phyloP scores from a whole-genome alignment of 768 basidiomycete species.

The Nevesoporus exiguus region DNA sequence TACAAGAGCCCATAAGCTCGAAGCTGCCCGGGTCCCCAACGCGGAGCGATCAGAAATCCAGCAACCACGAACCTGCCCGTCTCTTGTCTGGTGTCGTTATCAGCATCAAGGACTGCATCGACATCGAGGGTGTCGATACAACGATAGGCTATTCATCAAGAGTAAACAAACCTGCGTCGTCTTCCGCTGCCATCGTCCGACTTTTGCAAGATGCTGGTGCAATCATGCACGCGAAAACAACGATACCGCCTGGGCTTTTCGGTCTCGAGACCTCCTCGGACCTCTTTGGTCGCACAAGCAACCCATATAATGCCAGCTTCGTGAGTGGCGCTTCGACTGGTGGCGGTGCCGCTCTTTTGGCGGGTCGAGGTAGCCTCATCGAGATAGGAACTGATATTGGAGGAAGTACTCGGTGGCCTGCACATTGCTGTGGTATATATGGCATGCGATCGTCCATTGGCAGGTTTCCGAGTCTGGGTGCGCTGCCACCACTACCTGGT shows the following conservation, averaged over 20 bases:
- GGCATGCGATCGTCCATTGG: conserved; percentile 38
- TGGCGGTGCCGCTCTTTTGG: conserved; percentile 49
- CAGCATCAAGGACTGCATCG: conserved; percentile 47
- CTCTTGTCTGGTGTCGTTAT: conserved; percentile 46
- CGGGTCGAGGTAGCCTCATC: conserved; percentile 41
- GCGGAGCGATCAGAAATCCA: not conserved
- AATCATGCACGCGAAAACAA: conserved; percentile 40
- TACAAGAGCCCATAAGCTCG: conserved; percentile 29
- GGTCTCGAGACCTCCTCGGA: conserved; percentile 41
- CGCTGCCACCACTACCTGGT: conserved; percentile 33
- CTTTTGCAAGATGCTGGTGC: conserved; percentile 42
- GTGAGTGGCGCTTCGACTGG: conserved; percentile 49
- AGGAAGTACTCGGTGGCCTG: conserved; percentile 48
- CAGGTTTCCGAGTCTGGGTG: conserved; percentile 37
- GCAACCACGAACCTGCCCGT: conserved; percentile 1
- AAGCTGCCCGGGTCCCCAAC: conserved; percentile 10
- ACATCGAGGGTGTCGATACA: conserved; percentile 45
- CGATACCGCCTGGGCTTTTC: conserved; percentile 41
- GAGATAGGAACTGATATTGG: conserved; percentile 50
- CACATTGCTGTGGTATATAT: conserved; percentile 47
- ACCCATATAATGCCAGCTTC: conserved; percentile 44
- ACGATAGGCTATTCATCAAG: conserved; percentile 42
- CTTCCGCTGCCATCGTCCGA: conserved; percentile 38
- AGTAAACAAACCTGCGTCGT: conserved; percentile 33
- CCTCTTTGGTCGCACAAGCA: conserved; percentile 44